Evolutionary conservation across 2,329 filamentous ascomycete genomes (phyloP).

Genomic region (Blastomyces emzantsi): DNA sequence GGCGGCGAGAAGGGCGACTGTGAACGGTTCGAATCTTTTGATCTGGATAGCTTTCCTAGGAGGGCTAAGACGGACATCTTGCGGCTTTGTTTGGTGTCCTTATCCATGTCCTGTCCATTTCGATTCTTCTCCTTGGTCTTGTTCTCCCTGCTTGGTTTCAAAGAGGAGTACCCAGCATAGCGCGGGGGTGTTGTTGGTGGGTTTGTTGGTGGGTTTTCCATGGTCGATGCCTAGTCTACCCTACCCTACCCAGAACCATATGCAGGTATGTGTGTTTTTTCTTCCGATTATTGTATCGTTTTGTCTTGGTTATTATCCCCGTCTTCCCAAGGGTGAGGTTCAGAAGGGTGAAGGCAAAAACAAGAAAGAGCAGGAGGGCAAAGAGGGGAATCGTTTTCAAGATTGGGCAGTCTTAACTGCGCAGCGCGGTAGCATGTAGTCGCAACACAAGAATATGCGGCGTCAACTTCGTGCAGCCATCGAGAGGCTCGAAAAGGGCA

Average conservation of each 20-base stretch:
- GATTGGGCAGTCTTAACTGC: neutral
- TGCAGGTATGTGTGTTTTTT: too few species aligned
- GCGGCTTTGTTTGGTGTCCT: neutral
- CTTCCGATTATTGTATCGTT: neutral
- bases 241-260: neutral
- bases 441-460: neutral
- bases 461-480: neutral
- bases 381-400: neutral
- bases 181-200: neutral
- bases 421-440: neutral
- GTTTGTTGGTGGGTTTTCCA: neutral
- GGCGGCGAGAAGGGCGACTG: conserved; percentile 3
- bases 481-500: neutral
- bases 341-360: neutral
- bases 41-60: conserved; percentile 3
- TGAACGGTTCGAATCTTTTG: neutral
- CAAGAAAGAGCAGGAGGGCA: neutral
- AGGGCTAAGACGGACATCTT: neutral
- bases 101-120: neutral
- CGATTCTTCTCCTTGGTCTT: neutral
- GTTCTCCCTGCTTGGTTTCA: neutral
- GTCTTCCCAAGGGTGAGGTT: neutral
- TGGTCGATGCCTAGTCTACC: neutral
- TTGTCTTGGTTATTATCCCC: neutral
- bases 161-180: neutral